Evolutionary conservation across 306 rosid genomes (phyloP).

Genomic region (Begonia loranthoides): DNA sequence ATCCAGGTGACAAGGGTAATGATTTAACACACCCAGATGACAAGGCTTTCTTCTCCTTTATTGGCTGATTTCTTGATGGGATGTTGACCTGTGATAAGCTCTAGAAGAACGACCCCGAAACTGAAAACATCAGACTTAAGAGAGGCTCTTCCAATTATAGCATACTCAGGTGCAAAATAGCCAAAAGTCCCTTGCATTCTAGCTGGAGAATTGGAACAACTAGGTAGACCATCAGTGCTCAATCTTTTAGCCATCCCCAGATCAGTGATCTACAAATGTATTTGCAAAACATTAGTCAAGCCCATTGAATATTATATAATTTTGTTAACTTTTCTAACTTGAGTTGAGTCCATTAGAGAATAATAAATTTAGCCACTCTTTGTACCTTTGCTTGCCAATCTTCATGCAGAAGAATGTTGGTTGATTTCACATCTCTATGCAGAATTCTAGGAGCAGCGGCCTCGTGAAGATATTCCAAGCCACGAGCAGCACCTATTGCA

Average conservation of each 20-base stretch:
- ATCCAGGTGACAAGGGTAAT: neutral
- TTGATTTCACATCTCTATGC: conserved; percentile 91
- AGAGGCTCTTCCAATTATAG: conserved; percentile 79
- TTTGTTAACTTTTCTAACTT: neutral
- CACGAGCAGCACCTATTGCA: conserved; percentile 97
- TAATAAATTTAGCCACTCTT: conserved; percentile 5
- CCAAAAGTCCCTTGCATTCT: conserved; percentile 98
- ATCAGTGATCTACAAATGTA: conserved; percentile 70
- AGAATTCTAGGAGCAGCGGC: conserved; percentile 97
- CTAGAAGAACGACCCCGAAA: conserved; percentile 96
- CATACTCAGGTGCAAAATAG: conserved; percentile 97
- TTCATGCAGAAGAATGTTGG: conserved; percentile 87
- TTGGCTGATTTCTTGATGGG: conserved; percentile 56
- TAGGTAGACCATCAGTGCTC: conserved; percentile 51
- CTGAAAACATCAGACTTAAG: conserved; percentile 89
- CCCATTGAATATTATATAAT: no score
- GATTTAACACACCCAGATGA: conserved; percentile 57
- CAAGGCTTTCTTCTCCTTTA: conserved; percentile 89
- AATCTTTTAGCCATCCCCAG: conserved; percentile 88
- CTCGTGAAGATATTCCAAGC: conserved; percentile 94
- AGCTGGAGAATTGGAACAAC: conserved; percentile 79
- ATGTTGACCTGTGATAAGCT: conserved; percentile 80
- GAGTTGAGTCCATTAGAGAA: neutral
- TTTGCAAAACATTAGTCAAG: conserved; percentile 5
- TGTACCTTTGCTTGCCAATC: conserved; percentile 77